Percentiles rank a stretch among this genome's conserved stretches.
Conservation (phyloP, 208 protist genomes). For the Trypanosoma rangeli region DNA sequence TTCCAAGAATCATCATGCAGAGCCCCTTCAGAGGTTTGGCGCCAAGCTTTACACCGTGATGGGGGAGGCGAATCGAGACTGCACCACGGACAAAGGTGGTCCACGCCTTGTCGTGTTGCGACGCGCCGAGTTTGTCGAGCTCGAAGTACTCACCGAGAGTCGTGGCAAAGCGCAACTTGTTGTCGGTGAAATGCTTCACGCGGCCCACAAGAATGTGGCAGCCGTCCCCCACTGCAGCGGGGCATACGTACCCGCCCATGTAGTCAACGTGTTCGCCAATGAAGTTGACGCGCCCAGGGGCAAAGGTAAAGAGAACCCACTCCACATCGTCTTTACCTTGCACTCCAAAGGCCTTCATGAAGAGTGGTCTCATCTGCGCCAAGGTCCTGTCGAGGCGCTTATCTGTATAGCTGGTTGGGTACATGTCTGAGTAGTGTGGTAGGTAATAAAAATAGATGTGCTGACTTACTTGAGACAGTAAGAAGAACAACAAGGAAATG, state of each 20-base stretch:
- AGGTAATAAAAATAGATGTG: conserved; percentile 6
- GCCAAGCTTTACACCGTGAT: conserved; percentile 46
- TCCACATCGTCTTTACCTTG: conserved; percentile 50
- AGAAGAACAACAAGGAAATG: conserved; percentile 20
- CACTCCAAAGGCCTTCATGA: conserved; percentile 59
- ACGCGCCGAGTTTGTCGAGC: conserved; percentile 31
- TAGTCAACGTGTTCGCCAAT: conserved; percentile 94
- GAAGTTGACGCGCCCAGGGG: conserved; percentile 88
- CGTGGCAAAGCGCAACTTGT: conserved; percentile 64
- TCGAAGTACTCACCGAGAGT: conserved; percentile 53
- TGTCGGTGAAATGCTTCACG: conserved; percentile 46
- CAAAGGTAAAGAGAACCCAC: conserved; percentile 75
- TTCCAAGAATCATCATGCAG: conserved; percentile 72
- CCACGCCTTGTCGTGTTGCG: conserved; percentile 55
- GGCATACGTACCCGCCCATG: conserved; percentile 80
- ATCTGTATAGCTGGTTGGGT: conserved; percentile 49
- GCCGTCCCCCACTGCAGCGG: conserved; percentile 54
- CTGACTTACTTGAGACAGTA: conserved; percentile 2
- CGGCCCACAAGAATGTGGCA: conserved; percentile 74
- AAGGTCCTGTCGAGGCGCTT: conserved; percentile 46
- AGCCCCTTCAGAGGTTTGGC: conserved; percentile 41
- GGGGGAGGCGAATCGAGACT: conserved; percentile 49
- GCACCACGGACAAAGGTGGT: conserved; percentile 67
- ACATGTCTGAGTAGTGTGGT: conserved; percentile 29
- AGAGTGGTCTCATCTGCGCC: conserved; percentile 41